Conservation (phyloP, 768 basidiomycete genomes). For the Kwoniella heveanensis region DNA sequence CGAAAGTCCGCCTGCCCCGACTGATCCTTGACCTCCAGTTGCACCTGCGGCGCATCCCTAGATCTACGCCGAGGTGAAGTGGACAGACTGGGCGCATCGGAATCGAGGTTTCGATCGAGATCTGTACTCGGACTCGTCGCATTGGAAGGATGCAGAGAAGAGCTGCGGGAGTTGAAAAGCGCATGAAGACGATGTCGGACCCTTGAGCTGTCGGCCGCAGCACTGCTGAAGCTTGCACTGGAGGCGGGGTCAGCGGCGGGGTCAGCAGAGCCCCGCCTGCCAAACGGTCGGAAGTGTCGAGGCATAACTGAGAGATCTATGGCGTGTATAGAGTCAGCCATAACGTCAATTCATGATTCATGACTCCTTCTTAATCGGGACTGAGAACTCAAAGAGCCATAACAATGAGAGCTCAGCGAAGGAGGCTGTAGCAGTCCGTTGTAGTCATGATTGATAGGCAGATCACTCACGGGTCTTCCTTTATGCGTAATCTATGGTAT, state of each 20-base stretch:
- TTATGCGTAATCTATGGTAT: too few species aligned
- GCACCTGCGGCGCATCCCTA: background rate
- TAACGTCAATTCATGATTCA: background rate
- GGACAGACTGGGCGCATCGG: background rate
- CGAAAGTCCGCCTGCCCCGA: background rate
- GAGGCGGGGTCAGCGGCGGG: background rate
- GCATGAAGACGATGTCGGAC: slow-evolving; percentile 6
- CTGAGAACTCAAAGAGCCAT: too few species aligned
- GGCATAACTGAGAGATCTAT: background rate
- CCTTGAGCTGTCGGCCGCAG: background rate
- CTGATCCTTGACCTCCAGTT: background rate
- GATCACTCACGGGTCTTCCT: slow-evolving; percentile 3
- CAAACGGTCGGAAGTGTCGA: slow-evolving; percentile 1
- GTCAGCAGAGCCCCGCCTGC: background rate
- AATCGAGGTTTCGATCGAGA: background rate
- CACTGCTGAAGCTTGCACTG: background rate
- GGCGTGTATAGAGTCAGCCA: background rate
- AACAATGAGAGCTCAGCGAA: too few species aligned
- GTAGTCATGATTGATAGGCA: too few species aligned
- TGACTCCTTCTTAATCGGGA: too few species aligned
- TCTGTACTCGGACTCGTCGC: too few species aligned
- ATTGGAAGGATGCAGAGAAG: background rate
- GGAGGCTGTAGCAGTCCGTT: too few species aligned
- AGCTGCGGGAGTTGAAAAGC: background rate
- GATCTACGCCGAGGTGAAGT: background rate